Evolutionary conservation across 2,329 filamentous ascomycete genomes (phyloP).

Genomic region (Colletotrichum incanum): DNA sequence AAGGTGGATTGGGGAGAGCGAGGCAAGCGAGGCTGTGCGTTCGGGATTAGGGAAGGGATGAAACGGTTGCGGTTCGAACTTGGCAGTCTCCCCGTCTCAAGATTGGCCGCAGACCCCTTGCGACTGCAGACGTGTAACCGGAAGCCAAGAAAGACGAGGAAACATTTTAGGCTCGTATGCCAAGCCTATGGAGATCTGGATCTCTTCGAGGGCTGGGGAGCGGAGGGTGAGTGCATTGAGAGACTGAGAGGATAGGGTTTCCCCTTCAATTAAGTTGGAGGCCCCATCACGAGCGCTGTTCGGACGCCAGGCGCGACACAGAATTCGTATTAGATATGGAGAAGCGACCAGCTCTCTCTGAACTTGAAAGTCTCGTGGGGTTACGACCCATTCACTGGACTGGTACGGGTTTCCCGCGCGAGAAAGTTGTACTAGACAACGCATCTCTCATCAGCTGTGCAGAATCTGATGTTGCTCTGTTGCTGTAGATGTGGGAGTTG

Average conservation of each 20-base stretch:
- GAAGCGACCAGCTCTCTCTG: constrained; percentile 7
- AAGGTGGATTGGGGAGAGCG: constrained; percentile 3
- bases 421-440: constrained; percentile 12
- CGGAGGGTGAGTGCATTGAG: not conserved
- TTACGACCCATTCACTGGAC: not conserved
- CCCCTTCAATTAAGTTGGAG: not conserved
- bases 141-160: constrained; percentile 15
- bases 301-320: constrained; percentile 6
- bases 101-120: constrained; percentile 37
- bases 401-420: not conserved
- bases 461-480: constrained; percentile 15
- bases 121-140: constrained; percentile 36
- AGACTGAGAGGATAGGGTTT: not conserved
- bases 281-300: constrained; percentile 1
- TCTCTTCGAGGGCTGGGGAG: not conserved
- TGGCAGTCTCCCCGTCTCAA: constrained; percentile 40
- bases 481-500: not conserved
- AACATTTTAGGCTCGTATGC: constrained; percentile 39
- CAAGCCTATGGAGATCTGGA: constrained; percentile 31
- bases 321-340: constrained; percentile 24
- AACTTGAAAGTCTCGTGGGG: constrained; percentile 25
- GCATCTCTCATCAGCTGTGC: constrained; percentile 3
- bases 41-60: constrained; percentile 25
- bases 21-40: constrained; percentile 40
- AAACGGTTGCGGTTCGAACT: constrained; percentile 43